Conservation (phyloP, 768 basidiomycete species). For the Nidularia pulvinata region DNA sequence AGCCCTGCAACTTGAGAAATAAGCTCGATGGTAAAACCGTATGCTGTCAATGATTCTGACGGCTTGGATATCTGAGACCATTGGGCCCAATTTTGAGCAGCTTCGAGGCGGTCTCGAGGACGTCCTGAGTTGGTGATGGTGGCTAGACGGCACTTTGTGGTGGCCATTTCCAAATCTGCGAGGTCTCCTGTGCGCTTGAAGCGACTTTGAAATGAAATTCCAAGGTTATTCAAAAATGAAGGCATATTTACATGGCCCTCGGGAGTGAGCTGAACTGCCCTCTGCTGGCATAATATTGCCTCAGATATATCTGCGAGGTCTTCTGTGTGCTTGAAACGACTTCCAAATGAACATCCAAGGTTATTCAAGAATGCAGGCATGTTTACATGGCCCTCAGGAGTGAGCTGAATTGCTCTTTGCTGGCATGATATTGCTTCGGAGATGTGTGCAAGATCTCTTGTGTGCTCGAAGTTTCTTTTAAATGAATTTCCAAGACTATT, state of each 20-base stretch:
- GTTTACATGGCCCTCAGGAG: background rate
- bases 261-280: background rate
- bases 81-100: slow-evolving; percentile 4
- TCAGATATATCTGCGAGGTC: slow-evolving; percentile 8
- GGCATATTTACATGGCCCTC: slow-evolving; percentile 1
- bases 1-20: slow-evolving; percentile 11
- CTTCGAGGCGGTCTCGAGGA: background rate
- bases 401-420: background rate
- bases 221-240: slow-evolving; percentile 12
- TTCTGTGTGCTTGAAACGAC: slow-evolving; percentile 12
- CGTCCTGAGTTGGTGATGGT: background rate
- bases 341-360: slow-evolving; percentile 13
- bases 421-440: slow-evolving; percentile 1
- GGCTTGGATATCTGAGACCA: background rate
- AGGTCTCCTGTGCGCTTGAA: slow-evolving; percentile 17
- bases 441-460: slow-evolving; percentile 8
- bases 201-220: slow-evolving; percentile 8
- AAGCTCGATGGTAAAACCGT: slow-evolving; percentile 8
- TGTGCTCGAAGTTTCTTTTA: background rate
- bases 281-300: slow-evolving; percentile 1
- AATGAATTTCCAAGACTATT: slow-evolving; percentile 5
- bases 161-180: slow-evolving; percentile 13
- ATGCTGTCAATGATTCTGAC: slow-evolving; percentile 7
- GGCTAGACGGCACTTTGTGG: background rate
- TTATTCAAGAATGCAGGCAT: slow-evolving; percentile 4